Evolutionary conservation across 805 yeast species (phyloP).

Genomic region (Ogataea nonfermentans): DNA sequence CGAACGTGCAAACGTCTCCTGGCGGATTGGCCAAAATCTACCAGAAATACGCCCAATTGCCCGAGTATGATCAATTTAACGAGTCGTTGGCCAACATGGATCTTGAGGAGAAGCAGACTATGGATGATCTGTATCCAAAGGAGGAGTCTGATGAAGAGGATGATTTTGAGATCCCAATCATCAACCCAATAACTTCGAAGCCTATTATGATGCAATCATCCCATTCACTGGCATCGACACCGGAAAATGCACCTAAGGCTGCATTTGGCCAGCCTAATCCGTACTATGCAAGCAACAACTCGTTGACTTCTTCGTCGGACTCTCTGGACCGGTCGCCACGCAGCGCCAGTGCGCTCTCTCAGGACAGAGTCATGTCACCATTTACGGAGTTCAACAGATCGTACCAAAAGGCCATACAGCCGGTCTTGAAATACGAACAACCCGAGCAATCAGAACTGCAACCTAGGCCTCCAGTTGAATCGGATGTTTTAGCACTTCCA

Average conservation of each 20-base stretch:
- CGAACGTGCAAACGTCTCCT: slow-evolving; percentile 22
- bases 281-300: slow-evolving; percentile 1
- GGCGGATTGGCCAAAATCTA: slow-evolving; percentile 31
- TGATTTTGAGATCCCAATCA: slow-evolving; percentile 22
- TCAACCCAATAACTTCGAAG: slow-evolving; percentile 13
- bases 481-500: neutral
- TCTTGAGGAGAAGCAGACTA: slow-evolving; percentile 7
- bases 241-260: neutral
- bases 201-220: slow-evolving; percentile 8
- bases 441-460: neutral
- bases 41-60: slow-evolving; percentile 34
- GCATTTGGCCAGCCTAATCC: slow-evolving; percentile 10
- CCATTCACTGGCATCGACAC: slow-evolving; percentile 6
- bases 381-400: slow-evolving; percentile 35
- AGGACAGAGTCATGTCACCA: slow-evolving; percentile 33
- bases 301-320: slow-evolving; percentile 12
- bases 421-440: slow-evolving; percentile 5
- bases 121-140: slow-evolving; percentile 23
- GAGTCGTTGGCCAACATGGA: slow-evolving; percentile 9
- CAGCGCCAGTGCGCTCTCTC: slow-evolving; percentile 1
- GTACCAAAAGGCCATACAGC: slow-evolving; percentile 29
- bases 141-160: slow-evolving; percentile 17
- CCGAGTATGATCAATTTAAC: slow-evolving; percentile 16
- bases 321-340: slow-evolving; percentile 6
- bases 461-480: neutral